Conservation (phyloP, 129 eudicot genomes). For the Tanacetum coccineum region DNA sequence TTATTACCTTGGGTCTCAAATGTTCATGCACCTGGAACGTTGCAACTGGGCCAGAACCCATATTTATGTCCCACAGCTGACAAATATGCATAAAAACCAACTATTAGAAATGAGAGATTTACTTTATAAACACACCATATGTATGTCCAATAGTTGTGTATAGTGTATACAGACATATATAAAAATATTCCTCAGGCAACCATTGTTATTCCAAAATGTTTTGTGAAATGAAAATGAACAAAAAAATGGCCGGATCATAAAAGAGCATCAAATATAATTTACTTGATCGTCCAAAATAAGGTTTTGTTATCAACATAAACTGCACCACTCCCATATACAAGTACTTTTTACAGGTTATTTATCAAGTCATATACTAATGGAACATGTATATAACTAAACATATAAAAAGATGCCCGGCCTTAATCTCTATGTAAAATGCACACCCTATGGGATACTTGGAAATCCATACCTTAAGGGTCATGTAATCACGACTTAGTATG, state of each 20-base stretch:
- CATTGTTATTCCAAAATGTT: too few relatives aligned
- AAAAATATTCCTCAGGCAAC: background rate
- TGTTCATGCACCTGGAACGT: conserved; percentile 93
- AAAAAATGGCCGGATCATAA: too few relatives aligned
- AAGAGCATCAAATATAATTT: too few relatives aligned
- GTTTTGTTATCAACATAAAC: too few relatives aligned
- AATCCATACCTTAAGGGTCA: conserved; percentile 81
- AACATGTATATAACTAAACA: too few relatives aligned
- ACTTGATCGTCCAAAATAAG: too few relatives aligned
- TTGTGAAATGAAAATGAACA: too few relatives aligned
- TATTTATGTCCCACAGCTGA: conserved; percentile 95
- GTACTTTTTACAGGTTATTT: too few relatives aligned
- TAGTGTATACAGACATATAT: background rate
- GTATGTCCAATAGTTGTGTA: background rate
- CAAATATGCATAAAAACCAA: conserved; percentile 22
- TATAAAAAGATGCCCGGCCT: background rate
- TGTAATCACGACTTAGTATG: conserved; percentile 88
- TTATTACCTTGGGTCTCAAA: conserved; percentile 83
- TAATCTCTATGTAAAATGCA: conserved; percentile 8
- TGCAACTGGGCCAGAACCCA: conserved; percentile 93
- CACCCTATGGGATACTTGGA: background rate
- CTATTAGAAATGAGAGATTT: conserved; percentile 11
- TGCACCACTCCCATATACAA: too few relatives aligned
- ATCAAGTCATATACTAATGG: too few relatives aligned
- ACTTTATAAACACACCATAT: background rate